A percentile compares a stretch with the other conserved stretches of the same genome.
These are phyloP conservation scores for Hypomontagnella monticulosa DNA, from an alignment of 495 filamentous ascomycete genomes.

Conservation along the genomic window DNA sequence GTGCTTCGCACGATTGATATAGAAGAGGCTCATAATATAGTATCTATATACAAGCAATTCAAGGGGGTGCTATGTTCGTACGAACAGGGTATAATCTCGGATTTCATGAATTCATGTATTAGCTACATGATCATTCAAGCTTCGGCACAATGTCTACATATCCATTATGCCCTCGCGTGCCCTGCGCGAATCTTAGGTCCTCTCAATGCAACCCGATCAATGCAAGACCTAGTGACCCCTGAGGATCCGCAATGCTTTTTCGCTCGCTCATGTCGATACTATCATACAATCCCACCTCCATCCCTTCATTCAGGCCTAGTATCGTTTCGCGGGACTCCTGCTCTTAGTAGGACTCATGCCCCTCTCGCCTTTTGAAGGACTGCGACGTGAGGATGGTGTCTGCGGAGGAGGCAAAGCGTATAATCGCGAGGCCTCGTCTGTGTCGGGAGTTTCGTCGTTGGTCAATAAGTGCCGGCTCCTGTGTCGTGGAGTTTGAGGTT, in stretches of 20 bases:
- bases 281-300: constrained; percentile 4
- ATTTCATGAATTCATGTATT: no score
- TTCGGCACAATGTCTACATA: background rate
- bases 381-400: constrained; percentile 52
- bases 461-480: constrained; percentile 42
- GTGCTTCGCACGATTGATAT: no score
- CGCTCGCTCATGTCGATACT: background rate
- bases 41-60: no score
- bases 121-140: background rate
- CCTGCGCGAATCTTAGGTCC: background rate
- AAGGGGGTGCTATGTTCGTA: no score
- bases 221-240: background rate
- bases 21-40: no score
- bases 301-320: constrained; percentile 28
- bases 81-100: no score
- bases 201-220: background rate
- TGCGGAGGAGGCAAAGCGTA: constrained; percentile 51
- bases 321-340: constrained; percentile 53
- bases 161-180: background rate
- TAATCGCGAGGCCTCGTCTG: constrained; percentile 49
- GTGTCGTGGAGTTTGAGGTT: constrained; percentile 54
- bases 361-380: constrained; percentile 57
- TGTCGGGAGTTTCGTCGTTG: constrained; percentile 53
- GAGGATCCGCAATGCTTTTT: background rate
- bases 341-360: constrained; percentile 54